Evolutionary conservation across 1,284 basidiomycete species (phyloP), one percentile per base, ranked within the genome.

Genomic region (Porodaedalea pini): DNA sequence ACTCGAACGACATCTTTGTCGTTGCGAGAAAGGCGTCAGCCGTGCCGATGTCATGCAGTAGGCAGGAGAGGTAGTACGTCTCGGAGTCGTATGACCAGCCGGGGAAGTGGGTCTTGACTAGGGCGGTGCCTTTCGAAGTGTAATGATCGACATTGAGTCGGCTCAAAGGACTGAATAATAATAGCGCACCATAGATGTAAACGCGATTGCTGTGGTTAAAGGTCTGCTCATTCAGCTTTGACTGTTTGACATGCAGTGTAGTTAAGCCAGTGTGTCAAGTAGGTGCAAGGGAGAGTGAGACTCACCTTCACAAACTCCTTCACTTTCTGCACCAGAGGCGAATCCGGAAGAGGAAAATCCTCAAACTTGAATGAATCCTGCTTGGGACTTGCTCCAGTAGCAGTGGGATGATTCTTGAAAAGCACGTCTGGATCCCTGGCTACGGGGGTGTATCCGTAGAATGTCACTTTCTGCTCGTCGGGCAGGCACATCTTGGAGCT

Each of bases 1-100:
- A 82, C 68, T 83, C 82, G 65, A 82, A 83, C 23, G 77, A 80
- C 70, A 83, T 71, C 61, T 80, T 78, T 8, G 81, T 82, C 39
- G 75, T 76, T 4, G 76, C 65, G 47, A 80, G 71, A 66, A 78
- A 78, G 43, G 69, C 69, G 49, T 79, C 74, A 6, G 80, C 78
- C 2, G 78, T 78, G 39, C 81, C 80, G 57, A 82, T 81, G 65
- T 83, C 81, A 62, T 82, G 81, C 54, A 82, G 67, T 23, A 82
- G 70, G 59, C 77, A 79, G 27, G 78, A 70, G 43, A 81, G 70
- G 62, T 77, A 81, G 67, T 80, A 81, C 15, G 80, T 80, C 71
- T 80, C 76, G 52, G 67, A 63, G 63, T 77, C 73, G 65, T 75
- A 78, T 32, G 70, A 65, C 74, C 78, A 79, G 11, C 68, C 61